Conservation (phyloP, 495 filamentous ascomycete species). For the Neurospora sp. region DNA sequence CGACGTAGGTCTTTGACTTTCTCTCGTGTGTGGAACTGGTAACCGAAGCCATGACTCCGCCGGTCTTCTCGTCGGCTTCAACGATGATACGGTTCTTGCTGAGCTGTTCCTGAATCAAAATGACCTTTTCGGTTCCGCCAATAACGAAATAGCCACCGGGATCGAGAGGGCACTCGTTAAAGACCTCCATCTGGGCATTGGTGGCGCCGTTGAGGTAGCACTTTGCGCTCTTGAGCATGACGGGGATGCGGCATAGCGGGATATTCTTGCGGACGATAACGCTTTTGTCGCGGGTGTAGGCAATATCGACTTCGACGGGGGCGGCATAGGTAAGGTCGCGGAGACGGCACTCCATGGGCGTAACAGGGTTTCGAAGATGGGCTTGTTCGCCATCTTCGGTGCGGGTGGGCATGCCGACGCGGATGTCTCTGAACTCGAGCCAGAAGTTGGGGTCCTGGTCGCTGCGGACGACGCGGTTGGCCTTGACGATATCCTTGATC, state of each 20-base stretch:
- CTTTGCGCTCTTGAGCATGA: constrained; percentile 94
- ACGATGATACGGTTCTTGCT: constrained; percentile 99
- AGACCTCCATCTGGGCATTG: constrained; percentile 70
- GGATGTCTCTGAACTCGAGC: constrained; percentile 82
- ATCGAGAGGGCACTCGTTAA: constrained; percentile 92
- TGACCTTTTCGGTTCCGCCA: constrained; percentile 86
- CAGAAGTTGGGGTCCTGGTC: constrained; percentile 83
- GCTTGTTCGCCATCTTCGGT: constrained; percentile 53
- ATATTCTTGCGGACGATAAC: constrained; percentile 60
- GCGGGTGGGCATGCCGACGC: constrained; percentile 67
- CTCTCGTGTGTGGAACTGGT: constrained; percentile 95
- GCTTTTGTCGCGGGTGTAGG: constrained; percentile 67
- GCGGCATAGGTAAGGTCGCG: constrained; percentile 95
- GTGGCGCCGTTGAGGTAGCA: constrained; percentile 73
- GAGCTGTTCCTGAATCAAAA: constrained; percentile 93
- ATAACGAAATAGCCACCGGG: constrained; percentile 95
- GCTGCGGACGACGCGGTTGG: constrained; percentile 74
- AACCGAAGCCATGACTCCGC: constrained; percentile 90
- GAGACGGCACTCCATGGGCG: constrained; percentile 89
- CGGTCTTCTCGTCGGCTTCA: constrained; percentile 80
- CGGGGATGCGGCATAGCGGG: constrained; percentile 78
- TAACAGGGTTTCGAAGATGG: constrained; percentile 52
- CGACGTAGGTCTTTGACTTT: constrained; percentile 93
- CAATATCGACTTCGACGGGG: constrained; percentile 79
- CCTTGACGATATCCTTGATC: constrained; percentile 88